A percentile compares a stretch with the other conserved stretches of the same genome.
Evolutionary conservation across 345 rosid genomes (phyloP).

Genomic region (Populus tremula): DNA sequence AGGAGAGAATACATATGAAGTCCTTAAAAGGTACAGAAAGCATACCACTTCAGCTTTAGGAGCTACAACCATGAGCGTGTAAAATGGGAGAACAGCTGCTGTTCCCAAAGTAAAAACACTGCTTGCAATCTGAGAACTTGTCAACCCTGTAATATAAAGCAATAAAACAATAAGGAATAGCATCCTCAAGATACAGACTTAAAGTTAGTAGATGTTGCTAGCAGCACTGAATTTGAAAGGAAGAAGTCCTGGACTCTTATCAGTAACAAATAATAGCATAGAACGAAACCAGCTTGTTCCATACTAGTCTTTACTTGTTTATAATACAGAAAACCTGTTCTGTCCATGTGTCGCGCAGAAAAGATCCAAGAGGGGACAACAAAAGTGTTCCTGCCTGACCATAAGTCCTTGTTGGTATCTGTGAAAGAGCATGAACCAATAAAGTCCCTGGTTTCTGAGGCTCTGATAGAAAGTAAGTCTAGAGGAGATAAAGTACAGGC

Average conservation of each 20-base stretch:
- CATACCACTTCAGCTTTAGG: conserved; percentile 78
- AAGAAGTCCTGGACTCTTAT: neutral
- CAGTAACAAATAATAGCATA: neutral
- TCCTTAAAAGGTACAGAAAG: conserved; percentile 6
- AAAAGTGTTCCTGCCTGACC: neutral
- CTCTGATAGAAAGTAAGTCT: neutral
- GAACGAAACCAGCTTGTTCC: neutral
- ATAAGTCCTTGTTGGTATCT: neutral
- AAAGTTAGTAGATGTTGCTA: neutral
- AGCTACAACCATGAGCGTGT: conserved; percentile 86
- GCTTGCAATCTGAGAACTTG: conserved; percentile 66
- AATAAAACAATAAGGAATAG: neutral
- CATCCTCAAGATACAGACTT: neutral
- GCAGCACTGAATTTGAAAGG: neutral
- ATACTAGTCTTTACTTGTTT: neutral
- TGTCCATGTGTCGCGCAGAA: neutral
- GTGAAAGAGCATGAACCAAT: neutral
- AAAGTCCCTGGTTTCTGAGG: neutral
- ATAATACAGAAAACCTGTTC: neutral
- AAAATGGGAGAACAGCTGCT: conserved; percentile 81
- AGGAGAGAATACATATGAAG: neutral
- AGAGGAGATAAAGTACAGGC: neutral
- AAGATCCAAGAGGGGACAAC: neutral
- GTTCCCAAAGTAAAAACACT: conserved; percentile 71
- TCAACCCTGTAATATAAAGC: conserved; percentile 46